Evolutionary conservation across 192 early-diverging fungal genomes (phyloP), one percentile per base, ranked within the genome.

Genomic region (Pilaira anomala): DNA sequence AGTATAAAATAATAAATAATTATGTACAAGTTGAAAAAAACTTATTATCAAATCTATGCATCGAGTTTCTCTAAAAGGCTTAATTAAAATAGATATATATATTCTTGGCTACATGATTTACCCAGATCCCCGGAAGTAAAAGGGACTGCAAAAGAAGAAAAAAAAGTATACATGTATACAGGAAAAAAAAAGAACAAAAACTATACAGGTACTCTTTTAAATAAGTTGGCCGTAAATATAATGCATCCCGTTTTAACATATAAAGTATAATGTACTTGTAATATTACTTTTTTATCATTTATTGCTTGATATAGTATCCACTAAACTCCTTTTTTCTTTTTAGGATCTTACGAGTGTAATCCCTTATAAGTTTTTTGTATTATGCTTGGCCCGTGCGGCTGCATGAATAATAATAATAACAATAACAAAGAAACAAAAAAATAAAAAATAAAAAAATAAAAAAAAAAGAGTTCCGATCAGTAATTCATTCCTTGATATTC

Each of bases 401-500:
- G 55, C 55, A 57, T 57, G 3, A 57, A 57, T 18, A 40, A 57
- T 40, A 57, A 40, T 40, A 55, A 56, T 21, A 36, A 55, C 9
- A 55, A 52, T 33, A 30, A 51, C 24, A 51, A 50, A 3, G 25
- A 50, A 1, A 29, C 29, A 14, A 55, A 56, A 36, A 36, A 56
- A 57, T 39, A 57, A 57, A 36, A 57, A 30, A 51, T 50, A 51
- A 50, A 3, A 50, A 50, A 1, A 29, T 33, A 14, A 55, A 56
- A 36, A 36, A 56, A 57, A 56, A 57, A 57, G 55, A 57, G 55
- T 36, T 57, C 55, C 55, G 55, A 57, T 41, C 7, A 36, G 33
- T 9, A 57, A 42, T 57, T 24, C 55, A 57, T 57, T 57, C 55
- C 55, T 57, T 57, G 55, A 57, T 57, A 57, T 40, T 56, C 54